These are phyloP conservation scores for Conringia planisiliqua DNA, from an alignment of 345 rosid species.

Conservation along the genomic window DNA sequence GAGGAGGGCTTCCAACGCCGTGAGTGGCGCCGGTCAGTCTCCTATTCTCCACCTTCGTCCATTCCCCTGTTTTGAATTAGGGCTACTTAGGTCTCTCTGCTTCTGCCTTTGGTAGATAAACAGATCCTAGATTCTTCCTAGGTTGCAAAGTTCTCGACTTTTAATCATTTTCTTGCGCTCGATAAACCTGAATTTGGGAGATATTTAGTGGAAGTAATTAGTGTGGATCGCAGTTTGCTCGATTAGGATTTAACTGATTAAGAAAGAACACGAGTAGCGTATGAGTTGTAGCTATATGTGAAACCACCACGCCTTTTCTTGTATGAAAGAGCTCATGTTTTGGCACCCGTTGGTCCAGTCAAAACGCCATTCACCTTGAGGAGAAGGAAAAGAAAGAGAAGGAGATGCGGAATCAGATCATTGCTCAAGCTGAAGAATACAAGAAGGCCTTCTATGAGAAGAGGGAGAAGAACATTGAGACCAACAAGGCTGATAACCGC, in stretches of 20 bases:
- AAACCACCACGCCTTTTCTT: not conserved
- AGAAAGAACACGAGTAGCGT: not conserved
- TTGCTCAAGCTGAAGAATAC: conserved; percentile 80
- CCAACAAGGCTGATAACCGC: conserved; percentile 74
- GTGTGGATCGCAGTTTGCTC: not conserved
- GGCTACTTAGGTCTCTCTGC: conserved; percentile 19
- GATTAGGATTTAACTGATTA: not conserved
- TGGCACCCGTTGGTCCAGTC: conserved; percentile 42
- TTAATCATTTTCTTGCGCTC: not conserved
- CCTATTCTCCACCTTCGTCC: not conserved
- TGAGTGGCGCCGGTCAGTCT: conserved; percentile 78
- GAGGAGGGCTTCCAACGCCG: conserved; percentile 69
- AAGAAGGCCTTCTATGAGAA: conserved; percentile 81
- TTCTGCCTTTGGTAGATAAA: not conserved
- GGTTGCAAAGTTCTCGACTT: not conserved
- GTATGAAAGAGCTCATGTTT: not conserved
- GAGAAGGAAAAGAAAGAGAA: conserved; percentile 95
- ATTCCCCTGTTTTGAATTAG: not conserved
- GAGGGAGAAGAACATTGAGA: conserved; percentile 59
- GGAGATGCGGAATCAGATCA: conserved; percentile 85
- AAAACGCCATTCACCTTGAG: conserved; percentile 77
- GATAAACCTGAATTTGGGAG: not conserved
- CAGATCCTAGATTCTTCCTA: conserved; percentile 1
- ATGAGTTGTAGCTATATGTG: not conserved
- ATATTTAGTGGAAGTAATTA: not conserved